Percentiles rank a stretch among this genome's conserved stretches.
These are phyloP conservation scores for Byssothecium circinans DNA, from an alignment of 2,329 filamentous ascomycete species.

Conservation along the genomic window DNA sequence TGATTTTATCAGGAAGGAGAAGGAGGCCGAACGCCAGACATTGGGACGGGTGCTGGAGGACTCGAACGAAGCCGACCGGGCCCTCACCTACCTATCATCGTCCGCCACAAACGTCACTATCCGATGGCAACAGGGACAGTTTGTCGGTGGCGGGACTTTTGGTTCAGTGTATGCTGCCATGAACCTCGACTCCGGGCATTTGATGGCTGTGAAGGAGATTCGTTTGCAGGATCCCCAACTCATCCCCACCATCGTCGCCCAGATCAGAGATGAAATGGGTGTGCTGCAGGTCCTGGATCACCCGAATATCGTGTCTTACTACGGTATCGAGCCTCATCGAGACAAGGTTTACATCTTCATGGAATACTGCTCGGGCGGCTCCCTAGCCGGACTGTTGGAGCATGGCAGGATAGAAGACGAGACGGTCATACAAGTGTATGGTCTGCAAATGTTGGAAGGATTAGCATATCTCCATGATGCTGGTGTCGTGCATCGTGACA, in stretches of 20 bases:
- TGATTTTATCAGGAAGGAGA: conserved; percentile 76
- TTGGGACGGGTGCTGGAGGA: conserved; percentile 90
- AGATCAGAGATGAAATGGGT: conserved; percentile 96
- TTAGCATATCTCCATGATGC: conserved; percentile 91
- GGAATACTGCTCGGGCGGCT: conserved; percentile 97
- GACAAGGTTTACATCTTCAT: conserved; percentile 99
- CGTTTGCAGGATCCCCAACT: conserved; percentile 93
- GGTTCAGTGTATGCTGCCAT: conserved; percentile 97
- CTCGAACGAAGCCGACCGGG: conserved; percentile 93
- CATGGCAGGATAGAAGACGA: conserved; percentile 98
- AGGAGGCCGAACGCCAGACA: conserved; percentile 81
- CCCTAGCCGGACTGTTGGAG: conserved; percentile 83
- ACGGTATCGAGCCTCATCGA: conserved; percentile 95
- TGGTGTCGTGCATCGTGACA: conserved; percentile 91
- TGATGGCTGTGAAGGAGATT: conserved; percentile 99
- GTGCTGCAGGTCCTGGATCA: conserved; percentile 95
- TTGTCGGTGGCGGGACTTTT: conserved; percentile 94
- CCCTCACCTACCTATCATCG: conserved; percentile 88
- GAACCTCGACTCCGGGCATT: conserved; percentile 90
- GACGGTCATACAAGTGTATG: conserved; percentile 95
- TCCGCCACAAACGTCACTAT: conserved; percentile 93
- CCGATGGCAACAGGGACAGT: conserved; percentile 98
- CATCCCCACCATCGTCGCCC: conserved; percentile 88
- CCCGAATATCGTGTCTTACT: conserved; percentile 96
- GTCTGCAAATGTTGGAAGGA: conserved; percentile 89